phyloP scores from a whole-genome alignment of 2,329 filamentous ascomycete species.

The Passalora sequoiae region DNA sequence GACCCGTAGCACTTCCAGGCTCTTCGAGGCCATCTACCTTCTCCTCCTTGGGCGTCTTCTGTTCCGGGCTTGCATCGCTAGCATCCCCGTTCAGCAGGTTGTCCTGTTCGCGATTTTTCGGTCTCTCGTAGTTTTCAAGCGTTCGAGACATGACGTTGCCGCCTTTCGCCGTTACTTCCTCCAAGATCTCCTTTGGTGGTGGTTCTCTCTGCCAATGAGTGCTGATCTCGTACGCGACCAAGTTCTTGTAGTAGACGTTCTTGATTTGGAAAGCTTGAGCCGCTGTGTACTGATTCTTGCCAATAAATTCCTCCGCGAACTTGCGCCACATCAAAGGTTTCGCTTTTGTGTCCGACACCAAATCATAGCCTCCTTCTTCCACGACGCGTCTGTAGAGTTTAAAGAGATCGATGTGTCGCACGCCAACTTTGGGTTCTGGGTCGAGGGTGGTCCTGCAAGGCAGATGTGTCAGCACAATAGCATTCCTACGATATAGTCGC shows the following conservation, averaged over 20 bases:
- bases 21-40: constrained; percentile 49
- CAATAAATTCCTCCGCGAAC: constrained; percentile 69
- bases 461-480: constrained; percentile 24
- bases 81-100: constrained; percentile 51
- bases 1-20: constrained; percentile 36
- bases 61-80: constrained; percentile 41
- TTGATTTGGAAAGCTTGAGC: constrained; percentile 85
- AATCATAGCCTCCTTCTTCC: constrained; percentile 77
- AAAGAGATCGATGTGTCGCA: constrained; percentile 68
- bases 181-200: constrained; percentile 80
- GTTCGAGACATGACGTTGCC: constrained; percentile 74
- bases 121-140: constrained; percentile 63
- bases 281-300: constrained; percentile 68
- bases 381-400: constrained; percentile 75
- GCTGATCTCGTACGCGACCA: constrained; percentile 77
- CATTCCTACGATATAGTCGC: background rate
- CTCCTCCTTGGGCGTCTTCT: constrained; percentile 49
- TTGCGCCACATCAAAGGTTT: constrained; percentile 81
- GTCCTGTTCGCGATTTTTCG: constrained; percentile 46
- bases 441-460: constrained; percentile 62
- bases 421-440: constrained; percentile 73
- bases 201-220: constrained; percentile 73
- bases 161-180: constrained; percentile 73
- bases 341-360: constrained; percentile 61
- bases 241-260: constrained; percentile 82